These are phyloP conservation scores for Cyclotella kingstonii DNA, from an alignment of 108 stramenopile genomes.

Conservation along the genomic window DNA sequence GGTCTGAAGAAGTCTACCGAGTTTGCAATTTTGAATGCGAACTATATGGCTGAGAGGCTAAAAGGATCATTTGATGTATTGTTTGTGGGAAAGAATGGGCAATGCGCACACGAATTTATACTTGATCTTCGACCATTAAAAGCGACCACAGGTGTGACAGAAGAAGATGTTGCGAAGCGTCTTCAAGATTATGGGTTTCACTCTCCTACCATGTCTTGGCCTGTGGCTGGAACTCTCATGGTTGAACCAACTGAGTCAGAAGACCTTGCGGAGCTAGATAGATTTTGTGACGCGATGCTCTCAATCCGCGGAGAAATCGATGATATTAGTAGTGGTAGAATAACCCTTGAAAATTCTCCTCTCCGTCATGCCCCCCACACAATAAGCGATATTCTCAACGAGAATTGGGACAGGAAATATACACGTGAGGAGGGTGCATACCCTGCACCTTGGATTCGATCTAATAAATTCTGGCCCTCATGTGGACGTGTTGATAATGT, in stretches of 20 bases:
- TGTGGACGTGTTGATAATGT: conserved; percentile 98
- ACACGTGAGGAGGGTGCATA: conserved; percentile 86
- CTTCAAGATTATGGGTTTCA: conserved; percentile 99
- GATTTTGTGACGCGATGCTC: conserved; percentile 98
- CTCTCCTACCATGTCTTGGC: conserved; percentile 99
- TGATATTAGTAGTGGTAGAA: conserved; percentile 88
- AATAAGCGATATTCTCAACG: conserved; percentile 75
- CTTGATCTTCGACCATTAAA: conserved; percentile 96
- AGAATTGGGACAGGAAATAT: conserved; percentile 92
- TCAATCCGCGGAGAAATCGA: conserved; percentile 96
- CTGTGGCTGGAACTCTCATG: conserved; percentile 98
- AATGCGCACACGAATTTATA: conserved; percentile 99
- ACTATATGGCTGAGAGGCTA: conserved; percentile 98
- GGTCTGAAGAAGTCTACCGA: conserved; percentile 90
- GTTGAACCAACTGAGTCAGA: conserved; percentile 98
- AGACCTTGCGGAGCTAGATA: conserved; percentile 96
- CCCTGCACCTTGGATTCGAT: conserved; percentile 93
- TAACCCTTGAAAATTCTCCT: conserved; percentile 88
- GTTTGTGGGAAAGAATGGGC: conserved; percentile 93
- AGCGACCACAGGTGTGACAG: conserved; percentile 87
- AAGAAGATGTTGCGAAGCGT: conserved; percentile 97
- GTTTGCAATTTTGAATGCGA: conserved; percentile 97
- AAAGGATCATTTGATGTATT: conserved; percentile 89
- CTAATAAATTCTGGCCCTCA: conserved; percentile 98
- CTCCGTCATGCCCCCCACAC: conserved; percentile 97